A percentile compares a stretch with the other conserved stretches of the same genome.
These are phyloP conservation scores for Xylaria sp. DNA, from an alignment of 2,329 filamentous ascomycete species.

Conservation along the genomic window DNA sequence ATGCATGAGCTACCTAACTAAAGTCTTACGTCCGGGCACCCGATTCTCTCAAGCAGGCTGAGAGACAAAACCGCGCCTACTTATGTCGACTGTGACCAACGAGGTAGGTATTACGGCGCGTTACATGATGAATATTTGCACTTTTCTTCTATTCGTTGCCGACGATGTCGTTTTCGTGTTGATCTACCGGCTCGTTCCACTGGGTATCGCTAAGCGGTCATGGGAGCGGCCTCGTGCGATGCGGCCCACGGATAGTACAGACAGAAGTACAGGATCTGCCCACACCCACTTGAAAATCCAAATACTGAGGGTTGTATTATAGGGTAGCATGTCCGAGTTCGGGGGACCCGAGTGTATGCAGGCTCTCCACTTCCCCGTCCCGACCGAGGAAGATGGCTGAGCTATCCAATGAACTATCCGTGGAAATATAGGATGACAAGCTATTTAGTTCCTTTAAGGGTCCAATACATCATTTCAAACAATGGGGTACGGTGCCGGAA, in stretches of 20 bases:
- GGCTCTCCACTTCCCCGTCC: slow-evolving; percentile 31
- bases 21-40: slow-evolving; percentile 4
- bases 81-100: neutral
- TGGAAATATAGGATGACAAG: neutral
- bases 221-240: slow-evolving; percentile 20
- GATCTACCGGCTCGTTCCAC: slow-evolving; percentile 9
- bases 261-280: slow-evolving; percentile 5
- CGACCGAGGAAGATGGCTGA: slow-evolving; percentile 6
- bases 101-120: neutral
- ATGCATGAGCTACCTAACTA: too few relatives aligned
- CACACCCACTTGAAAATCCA: neutral
- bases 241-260: neutral
- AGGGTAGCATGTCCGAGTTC: slow-evolving; percentile 33
- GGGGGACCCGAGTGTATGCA: slow-evolving; percentile 28
- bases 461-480: neutral
- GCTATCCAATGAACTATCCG: neutral
- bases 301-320: slow-evolving; percentile 23
- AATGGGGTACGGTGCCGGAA: slow-evolving; percentile 4
- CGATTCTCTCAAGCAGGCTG: neutral
- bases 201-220: slow-evolving; percentile 17
- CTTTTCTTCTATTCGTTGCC: slow-evolving; percentile 8
- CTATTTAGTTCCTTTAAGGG: neutral
- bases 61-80: neutral
- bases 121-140: slow-evolving; percentile 11
- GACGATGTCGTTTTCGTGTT: neutral